These are phyloP conservation scores for Fusarium annulatum DNA, from an alignment of 2,329 filamentous ascomycete species.

Conservation along the genomic window DNA sequence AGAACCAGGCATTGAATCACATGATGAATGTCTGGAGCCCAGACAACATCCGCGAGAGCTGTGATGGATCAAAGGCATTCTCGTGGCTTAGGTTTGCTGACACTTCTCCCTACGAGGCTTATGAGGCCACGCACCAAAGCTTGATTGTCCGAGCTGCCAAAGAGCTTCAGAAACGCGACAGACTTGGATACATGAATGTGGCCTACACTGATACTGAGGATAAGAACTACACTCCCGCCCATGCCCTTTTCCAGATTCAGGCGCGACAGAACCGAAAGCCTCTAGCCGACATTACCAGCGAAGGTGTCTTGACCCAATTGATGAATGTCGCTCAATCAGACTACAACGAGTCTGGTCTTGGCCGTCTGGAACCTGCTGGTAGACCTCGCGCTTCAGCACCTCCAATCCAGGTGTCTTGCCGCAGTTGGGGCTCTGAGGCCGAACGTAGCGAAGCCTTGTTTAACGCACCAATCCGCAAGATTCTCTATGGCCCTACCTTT, in stretches of 20 bases:
- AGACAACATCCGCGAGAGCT: slow-evolving; percentile 76
- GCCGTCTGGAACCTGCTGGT: slow-evolving; percentile 83
- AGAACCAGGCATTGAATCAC: slow-evolving; percentile 78
- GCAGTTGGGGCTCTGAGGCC: slow-evolving; percentile 69
- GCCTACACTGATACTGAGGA: slow-evolving; percentile 76
- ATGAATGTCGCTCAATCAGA: slow-evolving; percentile 79
- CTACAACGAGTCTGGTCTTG: slow-evolving; percentile 77
- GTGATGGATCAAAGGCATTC: slow-evolving; percentile 73
- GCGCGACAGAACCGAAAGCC: slow-evolving; percentile 74
- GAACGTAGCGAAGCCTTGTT: slow-evolving; percentile 83
- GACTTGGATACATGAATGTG: slow-evolving; percentile 74
- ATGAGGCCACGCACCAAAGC: slow-evolving; percentile 73
- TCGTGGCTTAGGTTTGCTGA: slow-evolving; percentile 93
- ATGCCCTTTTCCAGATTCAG: slow-evolving; percentile 84
- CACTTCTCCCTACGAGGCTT: slow-evolving; percentile 77
- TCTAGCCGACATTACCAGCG: slow-evolving; percentile 74
- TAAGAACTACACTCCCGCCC: slow-evolving; percentile 73
- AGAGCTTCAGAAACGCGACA: slow-evolving; percentile 64
- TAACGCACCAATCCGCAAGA: slow-evolving; percentile 78
- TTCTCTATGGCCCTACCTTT: slow-evolving; percentile 74
- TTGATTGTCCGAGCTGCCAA: slow-evolving; percentile 79
- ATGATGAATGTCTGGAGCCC: slow-evolving; percentile 92
- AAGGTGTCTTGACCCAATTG: slow-evolving; percentile 78
- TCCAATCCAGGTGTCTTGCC: slow-evolving; percentile 83
- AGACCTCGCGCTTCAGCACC: slow-evolving; percentile 84